Conservation (phyloP, 805 yeast species). For the Saturnispora kantuleensis region DNA sequence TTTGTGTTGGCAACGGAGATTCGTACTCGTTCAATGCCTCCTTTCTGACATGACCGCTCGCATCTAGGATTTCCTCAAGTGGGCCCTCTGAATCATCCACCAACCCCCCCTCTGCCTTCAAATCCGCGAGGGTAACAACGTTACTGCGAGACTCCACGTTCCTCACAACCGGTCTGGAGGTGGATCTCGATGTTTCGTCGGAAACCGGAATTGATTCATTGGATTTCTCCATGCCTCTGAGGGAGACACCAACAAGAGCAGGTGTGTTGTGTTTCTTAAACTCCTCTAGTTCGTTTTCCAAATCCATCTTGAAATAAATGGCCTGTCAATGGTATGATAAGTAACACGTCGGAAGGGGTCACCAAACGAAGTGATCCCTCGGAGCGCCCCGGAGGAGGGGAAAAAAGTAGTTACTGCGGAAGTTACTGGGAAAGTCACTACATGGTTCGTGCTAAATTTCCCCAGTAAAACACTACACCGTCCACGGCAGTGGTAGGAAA, state of each 20-base stretch:
- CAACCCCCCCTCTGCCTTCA: conserved; percentile 40
- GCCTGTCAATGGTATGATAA: no score
- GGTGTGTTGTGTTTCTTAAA: conserved; percentile 39
- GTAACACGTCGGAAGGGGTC: no score
- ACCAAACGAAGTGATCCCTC: no score
- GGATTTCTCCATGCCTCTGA: conserved; percentile 20
- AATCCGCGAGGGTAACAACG: conserved; percentile 25
- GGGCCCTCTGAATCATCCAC: conserved; percentile 50
- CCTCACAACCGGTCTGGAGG: conserved; percentile 34
- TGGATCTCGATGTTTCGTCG: conserved; percentile 7
- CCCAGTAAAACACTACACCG: no score
- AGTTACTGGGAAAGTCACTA: no score
- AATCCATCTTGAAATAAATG: conserved; percentile 30
- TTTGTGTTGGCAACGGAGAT: conserved; percentile 1
- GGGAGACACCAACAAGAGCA: conserved; percentile 43
- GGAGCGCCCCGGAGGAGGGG: no score
- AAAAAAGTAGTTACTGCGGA: no score
- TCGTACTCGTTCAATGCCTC: conserved; percentile 30
- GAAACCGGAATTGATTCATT: background rate
- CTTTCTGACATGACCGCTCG: conserved; percentile 42
- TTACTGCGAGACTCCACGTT: conserved; percentile 26
- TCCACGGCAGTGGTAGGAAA: no score
- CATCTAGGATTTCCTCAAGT: conserved; percentile 43
- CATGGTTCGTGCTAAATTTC: no score
- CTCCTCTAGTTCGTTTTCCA: conserved; percentile 43